Evolutionary conservation across 2,329 filamentous ascomycete species (phyloP).

Genomic region (Fusarium drepaniforme): DNA sequence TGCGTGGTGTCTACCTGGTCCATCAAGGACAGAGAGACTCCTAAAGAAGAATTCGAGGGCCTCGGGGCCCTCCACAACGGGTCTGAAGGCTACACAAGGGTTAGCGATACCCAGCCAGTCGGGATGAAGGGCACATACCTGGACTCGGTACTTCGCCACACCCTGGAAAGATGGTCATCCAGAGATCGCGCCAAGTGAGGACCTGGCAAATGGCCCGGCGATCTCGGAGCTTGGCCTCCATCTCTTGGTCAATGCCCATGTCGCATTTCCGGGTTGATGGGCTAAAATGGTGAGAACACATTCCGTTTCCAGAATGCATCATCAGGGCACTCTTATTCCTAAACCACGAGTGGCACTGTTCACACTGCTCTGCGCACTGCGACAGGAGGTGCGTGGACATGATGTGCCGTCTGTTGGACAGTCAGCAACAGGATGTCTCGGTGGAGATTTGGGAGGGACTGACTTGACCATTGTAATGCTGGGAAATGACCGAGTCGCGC

Average conservation of each 20-base stretch:
- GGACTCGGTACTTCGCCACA: background rate
- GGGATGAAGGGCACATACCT: background rate
- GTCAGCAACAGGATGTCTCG: background rate
- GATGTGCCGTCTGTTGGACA: background rate
- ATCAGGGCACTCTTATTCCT: background rate
- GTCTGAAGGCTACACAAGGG: background rate
- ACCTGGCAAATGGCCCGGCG: background rate
- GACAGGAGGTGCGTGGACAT: background rate
- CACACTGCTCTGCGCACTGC: background rate
- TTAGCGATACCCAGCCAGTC: background rate
- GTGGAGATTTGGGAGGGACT: background rate
- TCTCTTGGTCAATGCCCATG: background rate
- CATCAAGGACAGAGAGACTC: background rate
- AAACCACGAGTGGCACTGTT: background rate
- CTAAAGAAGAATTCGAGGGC: background rate
- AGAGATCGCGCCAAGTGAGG: background rate
- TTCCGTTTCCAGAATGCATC: background rate
- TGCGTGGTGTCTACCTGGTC: background rate
- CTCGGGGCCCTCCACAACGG: background rate
- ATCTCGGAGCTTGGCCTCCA: background rate
- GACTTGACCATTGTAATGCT: constrained; percentile 7
- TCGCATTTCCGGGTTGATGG: background rate
- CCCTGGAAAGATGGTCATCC: background rate
- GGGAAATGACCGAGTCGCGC: background rate
- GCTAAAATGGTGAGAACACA: background rate